phyloP scores from a whole-genome alignment of 768 basidiomycete species.

The Hirschioporus abietinus region DNA sequence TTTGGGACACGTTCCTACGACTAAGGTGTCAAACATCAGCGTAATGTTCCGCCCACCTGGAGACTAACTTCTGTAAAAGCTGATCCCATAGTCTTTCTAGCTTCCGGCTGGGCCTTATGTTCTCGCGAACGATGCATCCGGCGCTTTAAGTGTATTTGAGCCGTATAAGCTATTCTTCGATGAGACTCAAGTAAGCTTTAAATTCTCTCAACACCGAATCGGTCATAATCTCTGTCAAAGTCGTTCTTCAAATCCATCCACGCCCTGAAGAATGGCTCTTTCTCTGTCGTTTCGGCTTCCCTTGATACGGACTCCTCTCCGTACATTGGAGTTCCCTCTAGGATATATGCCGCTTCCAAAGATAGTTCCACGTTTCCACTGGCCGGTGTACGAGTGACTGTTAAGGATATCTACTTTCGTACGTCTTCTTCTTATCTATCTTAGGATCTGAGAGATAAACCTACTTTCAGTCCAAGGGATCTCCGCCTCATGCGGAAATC shows the following conservation, averaged over 20 bases:
- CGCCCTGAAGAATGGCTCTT: background rate
- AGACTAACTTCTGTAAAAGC: background rate
- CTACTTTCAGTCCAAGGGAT: background rate
- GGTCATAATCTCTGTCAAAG: background rate
- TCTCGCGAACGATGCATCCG: background rate
- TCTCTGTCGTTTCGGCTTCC: background rate
- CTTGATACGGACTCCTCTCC: background rate
- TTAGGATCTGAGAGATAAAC: background rate
- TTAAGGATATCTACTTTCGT: slow-evolving; percentile 42
- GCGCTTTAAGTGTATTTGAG: background rate
- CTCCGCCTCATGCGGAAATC: background rate
- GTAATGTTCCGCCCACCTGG: background rate
- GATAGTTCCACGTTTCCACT: slow-evolving; percentile 26
- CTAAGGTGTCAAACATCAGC: background rate
- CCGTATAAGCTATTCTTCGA: background rate
- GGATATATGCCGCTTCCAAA: slow-evolving; percentile 25
- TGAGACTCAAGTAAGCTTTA: background rate
- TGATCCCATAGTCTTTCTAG: background rate
- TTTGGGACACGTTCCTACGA: background rate
- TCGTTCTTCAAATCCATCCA: background rate
- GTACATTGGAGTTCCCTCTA: slow-evolving; percentile 47
- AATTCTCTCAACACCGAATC: background rate
- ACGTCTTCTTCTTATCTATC: background rate
- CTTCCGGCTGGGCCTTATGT: background rate
- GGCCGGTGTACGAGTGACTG: slow-evolving; percentile 41